Conservation (phyloP, 2,329 filamentous ascomycete species). For the Alternaria metachromatica region DNA sequence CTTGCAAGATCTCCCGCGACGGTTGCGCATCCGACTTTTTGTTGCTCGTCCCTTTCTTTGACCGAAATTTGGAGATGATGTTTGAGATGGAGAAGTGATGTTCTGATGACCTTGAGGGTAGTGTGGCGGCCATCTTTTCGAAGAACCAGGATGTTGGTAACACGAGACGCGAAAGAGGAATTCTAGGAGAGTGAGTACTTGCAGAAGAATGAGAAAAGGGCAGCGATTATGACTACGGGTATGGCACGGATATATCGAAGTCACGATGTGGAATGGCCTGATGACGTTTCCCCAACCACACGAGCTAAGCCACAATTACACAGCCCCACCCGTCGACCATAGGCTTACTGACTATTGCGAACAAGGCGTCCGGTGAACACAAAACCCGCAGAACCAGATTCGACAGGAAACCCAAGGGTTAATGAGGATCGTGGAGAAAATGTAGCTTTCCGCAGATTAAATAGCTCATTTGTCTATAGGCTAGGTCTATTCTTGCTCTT, state of each 20-base stretch:
- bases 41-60: conserved; percentile 15
- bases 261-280: background rate
- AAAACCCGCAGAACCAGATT: background rate
- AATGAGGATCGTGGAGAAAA: background rate
- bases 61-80: conserved; percentile 37
- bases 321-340: conserved; percentile 23
- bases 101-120: conserved; percentile 18
- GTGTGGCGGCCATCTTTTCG: conserved; percentile 26
- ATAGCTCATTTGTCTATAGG: conserved; percentile 1
- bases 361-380: background rate
- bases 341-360: conserved; percentile 2
- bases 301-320: conserved; percentile 30
- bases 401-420: background rate
- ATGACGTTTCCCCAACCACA: conserved; percentile 7
- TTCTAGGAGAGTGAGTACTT: background rate
- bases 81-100: conserved; percentile 36
- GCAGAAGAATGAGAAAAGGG: background rate
- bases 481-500: conserved; percentile 34
- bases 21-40: background rate
- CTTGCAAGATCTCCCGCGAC: background rate
- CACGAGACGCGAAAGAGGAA: background rate
- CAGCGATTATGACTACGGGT: background rate
- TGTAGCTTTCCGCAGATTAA: background rate
- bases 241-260: background rate
- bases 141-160: background rate